phyloP scores from a whole-genome alignment of 2,329 filamentous ascomycete species.

The Paraphoma sp. region DNA sequence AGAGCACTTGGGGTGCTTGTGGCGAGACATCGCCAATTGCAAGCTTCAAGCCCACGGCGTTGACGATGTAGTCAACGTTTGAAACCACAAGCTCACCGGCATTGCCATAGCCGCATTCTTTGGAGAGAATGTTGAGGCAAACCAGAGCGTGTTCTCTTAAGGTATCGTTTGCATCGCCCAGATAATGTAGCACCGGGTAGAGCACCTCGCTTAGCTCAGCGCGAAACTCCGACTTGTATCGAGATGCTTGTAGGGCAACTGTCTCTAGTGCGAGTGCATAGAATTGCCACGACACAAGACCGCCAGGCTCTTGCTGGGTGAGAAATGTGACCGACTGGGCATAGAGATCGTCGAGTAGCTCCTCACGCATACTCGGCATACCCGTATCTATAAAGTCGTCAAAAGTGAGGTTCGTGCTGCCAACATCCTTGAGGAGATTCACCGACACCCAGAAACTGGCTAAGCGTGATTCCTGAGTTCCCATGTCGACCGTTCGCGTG shows the following conservation, averaged over 20 bases:
- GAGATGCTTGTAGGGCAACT: constrained; percentile 75
- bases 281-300: constrained; percentile 69
- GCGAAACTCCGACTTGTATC: constrained; percentile 72
- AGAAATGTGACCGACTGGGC: constrained; percentile 70
- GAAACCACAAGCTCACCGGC: constrained; percentile 82
- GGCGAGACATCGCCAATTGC: constrained; percentile 93
- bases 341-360: constrained; percentile 68
- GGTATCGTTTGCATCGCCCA: constrained; percentile 72
- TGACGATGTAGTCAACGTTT: constrained; percentile 96
- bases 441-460: constrained; percentile 83
- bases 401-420: constrained; percentile 60
- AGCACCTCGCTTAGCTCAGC: constrained; percentile 88
- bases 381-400: constrained; percentile 71
- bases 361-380: constrained; percentile 31
- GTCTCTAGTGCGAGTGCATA: constrained; percentile 83
- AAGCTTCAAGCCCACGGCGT: constrained; percentile 85
- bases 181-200: constrained; percentile 87
- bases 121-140: constrained; percentile 80
- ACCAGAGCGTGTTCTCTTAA: constrained; percentile 83
- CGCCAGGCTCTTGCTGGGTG: constrained; percentile 49
- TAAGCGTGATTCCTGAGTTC: constrained; percentile 65
- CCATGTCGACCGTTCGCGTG: constrained; percentile 67
- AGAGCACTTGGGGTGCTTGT: constrained; percentile 85
- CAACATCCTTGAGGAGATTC: constrained; percentile 69
- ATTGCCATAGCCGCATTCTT: constrained; percentile 74